phyloP scores from a whole-genome alignment of 176 grass and related monocot species.

The Juncus effusus region DNA sequence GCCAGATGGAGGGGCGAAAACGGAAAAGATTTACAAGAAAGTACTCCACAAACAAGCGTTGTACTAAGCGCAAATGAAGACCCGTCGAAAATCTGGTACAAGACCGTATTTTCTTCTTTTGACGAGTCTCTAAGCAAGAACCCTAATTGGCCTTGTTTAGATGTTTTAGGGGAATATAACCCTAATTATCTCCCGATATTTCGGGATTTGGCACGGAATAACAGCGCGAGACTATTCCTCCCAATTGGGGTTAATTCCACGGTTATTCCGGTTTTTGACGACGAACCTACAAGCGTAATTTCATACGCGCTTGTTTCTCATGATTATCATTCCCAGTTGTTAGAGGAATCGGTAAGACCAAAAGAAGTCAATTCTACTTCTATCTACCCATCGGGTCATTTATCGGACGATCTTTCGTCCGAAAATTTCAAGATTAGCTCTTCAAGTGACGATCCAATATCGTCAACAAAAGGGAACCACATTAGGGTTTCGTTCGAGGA shows the following conservation, averaged over 20 bases:
- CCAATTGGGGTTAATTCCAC: constrained; percentile 60
- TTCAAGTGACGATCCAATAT: constrained; percentile 34
- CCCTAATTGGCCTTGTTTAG: constrained; percentile 43
- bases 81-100: constrained; percentile 56
- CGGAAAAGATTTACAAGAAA: constrained; percentile 33
- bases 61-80: constrained; percentile 38
- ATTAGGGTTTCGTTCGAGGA: constrained; percentile 71
- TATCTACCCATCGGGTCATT: constrained; percentile 47
- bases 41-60: constrained; percentile 36
- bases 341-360: constrained; percentile 46
- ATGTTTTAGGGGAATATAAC: constrained; percentile 60
- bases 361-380: constrained; percentile 26
- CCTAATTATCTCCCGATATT: constrained; percentile 56
- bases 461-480: constrained; percentile 42
- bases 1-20: constrained; percentile 87
- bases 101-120: constrained; percentile 57
- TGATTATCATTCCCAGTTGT: constrained; percentile 62
- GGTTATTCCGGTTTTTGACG: constrained; percentile 90
- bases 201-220: constrained; percentile 46
- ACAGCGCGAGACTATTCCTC: constrained; percentile 65
- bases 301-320: constrained; percentile 78
- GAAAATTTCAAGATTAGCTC: constrained; percentile 52
- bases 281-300: constrained; percentile 93
- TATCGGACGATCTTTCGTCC: constrained; percentile 66
- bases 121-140: constrained; percentile 70